phyloP scores from a whole-genome alignment of 345 rosid species.

The Heritiera fomes region DNA sequence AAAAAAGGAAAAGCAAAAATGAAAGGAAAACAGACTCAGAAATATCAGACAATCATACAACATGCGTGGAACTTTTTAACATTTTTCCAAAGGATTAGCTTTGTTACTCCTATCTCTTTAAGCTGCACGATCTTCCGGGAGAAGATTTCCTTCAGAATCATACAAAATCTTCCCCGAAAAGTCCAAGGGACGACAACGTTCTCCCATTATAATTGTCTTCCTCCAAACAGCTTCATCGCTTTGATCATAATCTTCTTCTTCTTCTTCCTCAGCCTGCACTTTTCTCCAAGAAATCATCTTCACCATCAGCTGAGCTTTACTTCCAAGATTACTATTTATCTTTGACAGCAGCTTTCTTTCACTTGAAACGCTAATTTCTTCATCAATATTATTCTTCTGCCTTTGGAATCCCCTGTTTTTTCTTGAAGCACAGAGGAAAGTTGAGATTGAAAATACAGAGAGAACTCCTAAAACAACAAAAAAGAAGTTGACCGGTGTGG shows the following conservation, averaged over 20 bases:
- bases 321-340: conserved; percentile 40
- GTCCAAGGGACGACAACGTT: conserved; percentile 49
- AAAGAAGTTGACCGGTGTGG: not conserved
- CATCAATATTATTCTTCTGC: not conserved
- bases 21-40: not conserved
- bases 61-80: not conserved
- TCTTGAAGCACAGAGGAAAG: conserved; percentile 25
- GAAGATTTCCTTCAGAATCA: conserved; percentile 53
- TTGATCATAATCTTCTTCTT: conserved; percentile 15
- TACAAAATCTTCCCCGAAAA: conserved; percentile 57
- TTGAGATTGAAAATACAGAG: conserved; percentile 25
- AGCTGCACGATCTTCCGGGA: not conserved
- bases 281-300: conserved; percentile 61
- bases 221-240: conserved; percentile 50
- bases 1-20: not conserved
- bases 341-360: conserved; percentile 37
- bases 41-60: not conserved
- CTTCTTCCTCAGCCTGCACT: conserved; percentile 18
- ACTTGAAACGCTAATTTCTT: conserved; percentile 4
- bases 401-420: conserved; percentile 7
- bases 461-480: conserved; percentile 10
- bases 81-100: not conserved
- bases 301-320: conserved; percentile 45
- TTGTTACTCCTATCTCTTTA: not conserved
- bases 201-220: conserved; percentile 55